A percentile compares a stretch with the other conserved stretches of the same genome.
These are phyloP conservation scores for Suillus ampliporus DNA, from an alignment of 768 basidiomycete species.

Conservation along the genomic window DNA sequence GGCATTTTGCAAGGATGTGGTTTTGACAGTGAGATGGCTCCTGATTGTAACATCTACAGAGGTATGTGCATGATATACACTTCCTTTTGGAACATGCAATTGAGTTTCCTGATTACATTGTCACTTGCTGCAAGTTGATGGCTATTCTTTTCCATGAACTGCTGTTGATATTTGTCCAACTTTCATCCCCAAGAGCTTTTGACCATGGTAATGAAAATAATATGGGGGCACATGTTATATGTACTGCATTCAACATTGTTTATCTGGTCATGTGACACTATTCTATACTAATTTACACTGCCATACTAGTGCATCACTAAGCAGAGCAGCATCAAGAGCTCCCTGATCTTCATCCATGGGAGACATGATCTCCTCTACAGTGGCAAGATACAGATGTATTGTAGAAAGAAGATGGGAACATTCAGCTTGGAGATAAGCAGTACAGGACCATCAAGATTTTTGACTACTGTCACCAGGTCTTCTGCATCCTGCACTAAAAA, in stretches of 20 bases:
- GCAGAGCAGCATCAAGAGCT: background rate
- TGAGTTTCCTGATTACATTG: background rate
- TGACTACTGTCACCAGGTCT: background rate
- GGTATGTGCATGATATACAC: background rate
- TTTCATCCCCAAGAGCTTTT: background rate
- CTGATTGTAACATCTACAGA: background rate
- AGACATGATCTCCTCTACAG: background rate
- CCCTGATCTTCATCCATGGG: background rate
- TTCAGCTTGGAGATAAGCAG: background rate
- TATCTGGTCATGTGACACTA: no score
- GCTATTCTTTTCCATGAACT: background rate
- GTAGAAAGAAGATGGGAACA: background rate
- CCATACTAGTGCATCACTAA: background rate
- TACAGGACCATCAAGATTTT: background rate
- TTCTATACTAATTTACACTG: no score
- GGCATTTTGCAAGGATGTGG: background rate
- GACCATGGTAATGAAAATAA: background rate
- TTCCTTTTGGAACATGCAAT: background rate
- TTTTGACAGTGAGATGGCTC: background rate
- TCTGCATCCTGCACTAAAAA: background rate
- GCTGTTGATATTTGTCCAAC: background rate
- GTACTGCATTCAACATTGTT: no score
- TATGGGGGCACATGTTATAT: no score
- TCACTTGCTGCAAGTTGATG: background rate
- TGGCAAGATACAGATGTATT: background rate